phyloP scores from a whole-genome alignment of 305 asterid genomes.

The Ajuga reptans region DNA sequence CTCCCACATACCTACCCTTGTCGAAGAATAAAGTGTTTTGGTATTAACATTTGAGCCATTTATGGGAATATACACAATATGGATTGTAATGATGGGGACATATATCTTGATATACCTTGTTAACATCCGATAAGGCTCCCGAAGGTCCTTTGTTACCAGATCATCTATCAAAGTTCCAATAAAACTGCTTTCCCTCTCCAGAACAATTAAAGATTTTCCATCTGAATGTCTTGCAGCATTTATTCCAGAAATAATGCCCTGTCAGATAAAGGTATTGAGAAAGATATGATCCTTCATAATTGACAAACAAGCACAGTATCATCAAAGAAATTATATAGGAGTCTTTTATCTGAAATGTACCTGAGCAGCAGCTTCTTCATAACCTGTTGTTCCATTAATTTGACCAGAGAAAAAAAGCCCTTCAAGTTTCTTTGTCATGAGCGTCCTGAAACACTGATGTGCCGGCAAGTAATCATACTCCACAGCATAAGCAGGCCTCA shows the following conservation, averaged over 20 bases:
- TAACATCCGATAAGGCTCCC: constrained; percentile 97
- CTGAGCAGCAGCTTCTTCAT: constrained; percentile 99
- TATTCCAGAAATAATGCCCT: constrained; percentile 95
- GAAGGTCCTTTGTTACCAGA: constrained; percentile 93
- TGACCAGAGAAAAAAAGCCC: constrained; percentile 99
- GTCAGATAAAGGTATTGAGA: constrained; percentile 23
- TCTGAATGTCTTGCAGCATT: constrained; percentile 92
- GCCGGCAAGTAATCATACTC: constrained; percentile 99
- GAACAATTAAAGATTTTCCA: constrained; percentile 73
- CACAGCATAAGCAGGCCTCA: constrained; percentile 98
- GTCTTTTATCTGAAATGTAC: constrained; percentile 28
- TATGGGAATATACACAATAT: not conserved
- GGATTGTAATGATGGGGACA: constrained; percentile 2
- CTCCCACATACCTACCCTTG: not conserved
- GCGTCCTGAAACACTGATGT: constrained; percentile 88
- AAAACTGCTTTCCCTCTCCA: constrained; percentile 97
- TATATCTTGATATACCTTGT: constrained; percentile 50
- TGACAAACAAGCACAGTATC: not conserved
- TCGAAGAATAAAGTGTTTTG: not conserved
- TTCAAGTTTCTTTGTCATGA: constrained; percentile 90
- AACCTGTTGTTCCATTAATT: constrained; percentile 97
- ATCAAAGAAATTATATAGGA: not conserved
- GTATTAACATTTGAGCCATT: not conserved
- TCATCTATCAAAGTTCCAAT: constrained; percentile 97
- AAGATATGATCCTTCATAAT: constrained; percentile 9